Evolutionary conservation across 2,329 filamentous ascomycete genomes (phyloP).

Genomic region (Juglanconis oblonga): DNA sequence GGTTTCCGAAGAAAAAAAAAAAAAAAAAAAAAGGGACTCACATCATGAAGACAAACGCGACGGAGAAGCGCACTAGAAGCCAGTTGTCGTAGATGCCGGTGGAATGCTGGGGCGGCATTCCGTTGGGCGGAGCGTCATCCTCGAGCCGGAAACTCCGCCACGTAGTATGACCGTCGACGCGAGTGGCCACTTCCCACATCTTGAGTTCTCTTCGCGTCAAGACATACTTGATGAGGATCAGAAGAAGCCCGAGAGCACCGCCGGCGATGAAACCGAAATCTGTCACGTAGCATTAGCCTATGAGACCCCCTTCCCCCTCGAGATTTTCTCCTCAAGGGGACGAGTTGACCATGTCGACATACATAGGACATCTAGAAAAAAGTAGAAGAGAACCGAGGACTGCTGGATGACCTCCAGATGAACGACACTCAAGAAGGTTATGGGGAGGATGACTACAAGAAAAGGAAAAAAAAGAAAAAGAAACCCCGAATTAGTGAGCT

Average conservation of each 20-base stretch:
- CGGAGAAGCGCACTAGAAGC: constrained; percentile 14
- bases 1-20: no score
- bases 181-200: constrained; percentile 5
- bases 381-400: neutral
- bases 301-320: no score
- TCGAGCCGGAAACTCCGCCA: constrained; percentile 10
- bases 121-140: neutral
- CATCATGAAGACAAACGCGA: constrained; percentile 13
- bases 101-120: neutral
- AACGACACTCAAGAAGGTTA: neutral
- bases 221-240: constrained; percentile 15
- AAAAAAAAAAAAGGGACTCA: neutral
- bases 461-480: neutral
- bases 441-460: neutral
- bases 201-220: constrained; percentile 9
- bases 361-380: constrained; percentile 1
- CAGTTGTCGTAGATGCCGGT: constrained; percentile 14
- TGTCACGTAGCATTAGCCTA: neutral
- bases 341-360: neutral
- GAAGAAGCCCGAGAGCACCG: constrained; percentile 3
- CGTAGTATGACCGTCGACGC: neutral
- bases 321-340: no score
- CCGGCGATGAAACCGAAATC: constrained; percentile 2
- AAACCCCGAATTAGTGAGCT: no score
- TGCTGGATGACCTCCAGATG: neutral